Evolutionary conservation across 2,329 filamentous ascomycete species (phyloP).

Genomic region (Phialocephala subalpina): DNA sequence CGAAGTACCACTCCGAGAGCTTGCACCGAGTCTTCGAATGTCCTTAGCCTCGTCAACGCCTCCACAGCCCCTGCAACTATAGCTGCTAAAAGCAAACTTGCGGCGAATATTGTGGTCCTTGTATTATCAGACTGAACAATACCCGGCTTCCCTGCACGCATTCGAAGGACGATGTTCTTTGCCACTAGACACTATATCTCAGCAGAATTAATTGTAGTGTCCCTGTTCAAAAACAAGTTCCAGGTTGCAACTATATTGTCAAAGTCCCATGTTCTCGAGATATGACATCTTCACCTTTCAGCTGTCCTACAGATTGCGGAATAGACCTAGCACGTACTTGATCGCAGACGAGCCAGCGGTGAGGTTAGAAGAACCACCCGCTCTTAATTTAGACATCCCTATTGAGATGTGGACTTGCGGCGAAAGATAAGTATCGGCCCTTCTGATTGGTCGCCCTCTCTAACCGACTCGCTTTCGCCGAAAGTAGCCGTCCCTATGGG

Average conservation of each 20-base stretch:
- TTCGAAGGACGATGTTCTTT: constrained; percentile 42
- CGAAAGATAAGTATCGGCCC: too few species aligned
- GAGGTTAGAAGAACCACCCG: too few species aligned
- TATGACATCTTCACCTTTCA: constrained; percentile 44
- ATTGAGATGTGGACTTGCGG: too few species aligned
- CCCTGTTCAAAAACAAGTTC: constrained; percentile 55
- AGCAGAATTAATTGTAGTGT: constrained; percentile 55
- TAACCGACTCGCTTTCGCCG: too few species aligned
- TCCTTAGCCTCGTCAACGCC: constrained; percentile 51
- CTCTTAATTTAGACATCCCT: too few species aligned
- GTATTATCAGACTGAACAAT: constrained; percentile 44
- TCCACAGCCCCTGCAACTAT: constrained; percentile 53
- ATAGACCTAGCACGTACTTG: too few species aligned
- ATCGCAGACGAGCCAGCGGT: too few species aligned
- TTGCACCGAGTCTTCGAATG: constrained; percentile 57
- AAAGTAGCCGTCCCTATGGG: too few species aligned
- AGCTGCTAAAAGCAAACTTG: constrained; percentile 51
- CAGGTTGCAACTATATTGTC: constrained; percentile 63
- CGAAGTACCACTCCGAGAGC: constrained; percentile 55
- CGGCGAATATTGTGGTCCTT: constrained; percentile 53
- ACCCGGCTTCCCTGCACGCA: constrained; percentile 52
- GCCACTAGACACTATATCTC: constrained; percentile 54
- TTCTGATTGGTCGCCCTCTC: too few species aligned
- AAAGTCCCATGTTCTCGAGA: constrained; percentile 60
- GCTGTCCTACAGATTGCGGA: constrained; percentile 57